Percentiles rank a stretch among this genome's conserved stretches.
Conservation (phyloP, 805 yeast genomes). For the Saccharomycopsis javanensis region DNA sequence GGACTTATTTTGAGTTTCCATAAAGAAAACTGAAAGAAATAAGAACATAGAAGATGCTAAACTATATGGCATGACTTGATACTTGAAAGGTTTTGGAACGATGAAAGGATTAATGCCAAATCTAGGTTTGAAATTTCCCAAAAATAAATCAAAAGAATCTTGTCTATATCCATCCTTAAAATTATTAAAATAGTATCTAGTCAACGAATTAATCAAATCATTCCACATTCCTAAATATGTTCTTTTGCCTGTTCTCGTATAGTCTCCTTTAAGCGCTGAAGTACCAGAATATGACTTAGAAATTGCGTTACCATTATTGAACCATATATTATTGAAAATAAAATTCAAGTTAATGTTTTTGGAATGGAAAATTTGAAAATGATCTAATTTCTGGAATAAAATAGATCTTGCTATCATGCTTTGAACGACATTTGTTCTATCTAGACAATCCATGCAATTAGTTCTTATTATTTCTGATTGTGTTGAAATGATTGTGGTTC, state of each 20-base stretch:
- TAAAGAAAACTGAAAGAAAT: constrained; percentile 14
- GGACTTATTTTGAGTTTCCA: constrained; percentile 7
- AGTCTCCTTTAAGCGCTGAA: constrained; percentile 94
- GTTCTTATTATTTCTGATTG: constrained; percentile 31
- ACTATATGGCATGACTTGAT: constrained; percentile 74
- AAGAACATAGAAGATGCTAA: constrained; percentile 63
- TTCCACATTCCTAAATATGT: constrained; percentile 75
- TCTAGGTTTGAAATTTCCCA: constrained; percentile 48
- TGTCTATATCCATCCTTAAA: constrained; percentile 86
- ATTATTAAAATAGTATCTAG: constrained; percentile 80
- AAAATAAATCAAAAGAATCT: constrained; percentile 80
- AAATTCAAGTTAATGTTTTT: not conserved
- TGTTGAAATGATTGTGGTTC: not conserved
- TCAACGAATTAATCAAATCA: constrained; percentile 75
- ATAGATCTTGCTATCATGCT: constrained; percentile 17
- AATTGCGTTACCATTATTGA: constrained; percentile 94
- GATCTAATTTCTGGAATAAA: not conserved
- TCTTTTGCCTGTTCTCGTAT: constrained; percentile 88
- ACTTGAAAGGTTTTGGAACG: constrained; percentile 48
- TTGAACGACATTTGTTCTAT: constrained; percentile 84
- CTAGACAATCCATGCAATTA: constrained; percentile 97
- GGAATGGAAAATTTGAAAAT: not conserved
- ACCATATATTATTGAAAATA: constrained; percentile 81
- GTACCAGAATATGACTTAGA: constrained; percentile 89
- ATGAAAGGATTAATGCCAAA: constrained; percentile 44